Evolutionary conservation across 164 flowering plant genomes (phyloP), one percentile per base, ranked within the genome.

Genomic region (Umbilicus rupestris): DNA sequence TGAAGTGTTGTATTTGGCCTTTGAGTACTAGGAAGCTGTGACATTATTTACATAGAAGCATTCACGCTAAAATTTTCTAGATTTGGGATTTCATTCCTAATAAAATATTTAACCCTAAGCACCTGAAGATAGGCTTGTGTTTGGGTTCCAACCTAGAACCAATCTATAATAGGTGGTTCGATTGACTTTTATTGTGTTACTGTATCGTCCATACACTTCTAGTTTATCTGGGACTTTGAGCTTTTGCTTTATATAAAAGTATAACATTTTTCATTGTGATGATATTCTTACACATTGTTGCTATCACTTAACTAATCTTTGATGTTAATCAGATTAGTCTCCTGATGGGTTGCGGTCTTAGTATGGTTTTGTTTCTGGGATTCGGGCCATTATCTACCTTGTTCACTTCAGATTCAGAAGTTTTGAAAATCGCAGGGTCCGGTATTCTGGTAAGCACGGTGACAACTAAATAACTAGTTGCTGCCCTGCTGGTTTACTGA

Each of bases 361-460:
- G 85, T 75, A 67, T 79, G 47, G 63, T 82, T 39, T 78, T 94
- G 70, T 86, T 83, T 71, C 70, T 87, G 64, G 90, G 94, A 11
- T 94, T 88, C 78, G 85, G 83, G 68, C 70, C 83, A 28, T 79
- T 91, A 68, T 75, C 85, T 66, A 71, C 75, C 68, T 74, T 91
- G 65, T 91, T 94, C 72, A 94, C 70, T 71, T 75, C 85, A 17
- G 96, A 94, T 72, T 37, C 84, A 57, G 87, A 82, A 69, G 97
- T 91, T 70, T 66, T 91, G 73, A 73, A 75, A 68, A 78, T 87
- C 77, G 90, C 88, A 35, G 72, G 73, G 69, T 89, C 99, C 45
- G 96, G 95, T 46, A 66, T 85, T 59, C 66, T 83, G 89, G 99
- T 94, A 75, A 82, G 92, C 68, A 59, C 26, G 10, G 11, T 63